Evolutionary conservation across 805 yeast species (phyloP).

Genomic region (Huiozyma sinensis): DNA sequence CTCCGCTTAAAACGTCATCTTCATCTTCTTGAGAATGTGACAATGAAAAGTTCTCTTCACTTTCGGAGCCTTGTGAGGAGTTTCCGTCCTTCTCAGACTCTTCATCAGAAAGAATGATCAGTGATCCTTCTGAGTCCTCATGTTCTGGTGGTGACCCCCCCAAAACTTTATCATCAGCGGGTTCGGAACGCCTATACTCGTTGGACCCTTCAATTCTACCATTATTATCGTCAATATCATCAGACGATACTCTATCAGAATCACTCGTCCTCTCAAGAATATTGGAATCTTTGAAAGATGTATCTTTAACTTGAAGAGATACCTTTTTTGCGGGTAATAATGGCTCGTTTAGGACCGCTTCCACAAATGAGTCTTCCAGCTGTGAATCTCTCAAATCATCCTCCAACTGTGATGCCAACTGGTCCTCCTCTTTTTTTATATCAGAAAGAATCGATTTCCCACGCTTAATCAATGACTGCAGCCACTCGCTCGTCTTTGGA

Average conservation of each 20-base stretch:
- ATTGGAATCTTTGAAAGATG: constrained; percentile 14
- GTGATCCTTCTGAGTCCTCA: constrained; percentile 1
- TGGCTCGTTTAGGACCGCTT: not conserved
- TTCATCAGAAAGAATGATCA: constrained; percentile 5
- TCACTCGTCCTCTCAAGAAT: too few relatives aligned
- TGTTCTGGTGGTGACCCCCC: not conserved
- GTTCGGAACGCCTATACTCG: not conserved
- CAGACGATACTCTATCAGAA: too few relatives aligned
- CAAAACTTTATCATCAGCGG: not conserved
- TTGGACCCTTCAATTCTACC: not conserved
- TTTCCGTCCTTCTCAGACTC: constrained; percentile 2
- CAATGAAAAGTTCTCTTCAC: too few relatives aligned
- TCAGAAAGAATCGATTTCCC: constrained; percentile 15
- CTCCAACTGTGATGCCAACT: constrained; percentile 1
- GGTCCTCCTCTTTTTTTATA: constrained; percentile 7
- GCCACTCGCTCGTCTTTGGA: constrained; percentile 5
- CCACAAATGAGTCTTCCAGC: not conserved
- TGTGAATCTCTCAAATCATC: not conserved
- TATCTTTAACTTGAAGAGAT: constrained; percentile 12
- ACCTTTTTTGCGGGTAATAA: not conserved
- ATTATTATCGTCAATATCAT: not conserved
- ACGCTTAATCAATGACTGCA: constrained; percentile 14
- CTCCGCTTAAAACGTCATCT: too few relatives aligned
- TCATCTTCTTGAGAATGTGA: too few relatives aligned
- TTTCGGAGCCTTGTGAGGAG: not conserved